These are phyloP conservation scores for Mycena floridula DNA, from an alignment of 768 basidiomycete genomes.

Conservation along the genomic window DNA sequence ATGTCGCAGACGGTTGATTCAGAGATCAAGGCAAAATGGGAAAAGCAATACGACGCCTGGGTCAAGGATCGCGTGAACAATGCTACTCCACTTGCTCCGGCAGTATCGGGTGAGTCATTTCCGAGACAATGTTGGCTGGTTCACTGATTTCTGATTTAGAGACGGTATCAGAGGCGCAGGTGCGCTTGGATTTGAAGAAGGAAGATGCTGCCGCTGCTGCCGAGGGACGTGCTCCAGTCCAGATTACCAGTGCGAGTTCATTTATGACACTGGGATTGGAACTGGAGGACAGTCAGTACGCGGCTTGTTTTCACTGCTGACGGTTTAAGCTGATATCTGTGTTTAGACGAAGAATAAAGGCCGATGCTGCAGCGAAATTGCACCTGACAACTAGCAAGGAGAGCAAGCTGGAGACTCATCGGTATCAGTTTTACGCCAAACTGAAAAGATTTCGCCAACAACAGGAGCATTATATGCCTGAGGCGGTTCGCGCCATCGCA, in stretches of 20 bases:
- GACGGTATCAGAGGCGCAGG: constrained; percentile 8
- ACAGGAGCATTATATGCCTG: constrained; percentile 1
- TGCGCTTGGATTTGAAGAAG: constrained; percentile 10
- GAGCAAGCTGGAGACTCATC: not conserved
- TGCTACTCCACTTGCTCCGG: constrained; percentile 8
- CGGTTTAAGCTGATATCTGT: not conserved
- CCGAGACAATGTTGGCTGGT: not conserved
- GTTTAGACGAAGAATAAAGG: not conserved
- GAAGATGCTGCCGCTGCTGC: constrained; percentile 9
- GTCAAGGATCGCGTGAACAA: constrained; percentile 8
- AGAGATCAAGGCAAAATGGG: constrained; percentile 9
- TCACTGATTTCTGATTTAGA: not conserved
- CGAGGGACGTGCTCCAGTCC: not conserved
- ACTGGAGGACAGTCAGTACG: constrained; percentile 16
- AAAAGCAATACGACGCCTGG: constrained; percentile 6
- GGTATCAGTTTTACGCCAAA: not conserved
- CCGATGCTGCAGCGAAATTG: no score
- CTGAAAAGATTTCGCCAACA: not conserved
- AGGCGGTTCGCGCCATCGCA: not conserved
- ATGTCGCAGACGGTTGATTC: not conserved
- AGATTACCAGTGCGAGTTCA: constrained; percentile 6
- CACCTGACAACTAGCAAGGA: not conserved
- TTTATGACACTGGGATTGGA: constrained; percentile 11
- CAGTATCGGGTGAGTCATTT: constrained; percentile 3
- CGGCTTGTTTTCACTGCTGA: constrained; percentile 1